Conservation (phyloP, 257 asterid genomes). For the Salvia miltiorrhiza region DNA sequence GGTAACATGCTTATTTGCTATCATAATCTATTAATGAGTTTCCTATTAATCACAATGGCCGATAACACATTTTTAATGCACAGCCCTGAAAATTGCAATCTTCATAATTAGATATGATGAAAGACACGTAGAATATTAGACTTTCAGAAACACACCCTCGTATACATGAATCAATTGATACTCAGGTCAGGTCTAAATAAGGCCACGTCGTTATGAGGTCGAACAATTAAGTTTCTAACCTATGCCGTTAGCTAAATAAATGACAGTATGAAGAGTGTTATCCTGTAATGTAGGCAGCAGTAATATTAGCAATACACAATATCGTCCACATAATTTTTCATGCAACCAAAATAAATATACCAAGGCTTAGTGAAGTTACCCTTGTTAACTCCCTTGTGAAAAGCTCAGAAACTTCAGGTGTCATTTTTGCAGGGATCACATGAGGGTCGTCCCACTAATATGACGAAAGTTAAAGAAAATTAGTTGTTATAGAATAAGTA, state of each 20-base stretch:
- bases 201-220: neutral
- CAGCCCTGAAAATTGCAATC: too few species aligned
- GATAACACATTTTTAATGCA: neutral
- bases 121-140: neutral
- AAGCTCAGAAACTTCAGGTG: conserved; percentile 91
- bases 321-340: neutral
- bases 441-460: conserved; percentile 95
- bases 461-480: conserved; percentile 27
- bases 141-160: neutral
- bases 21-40: too few species aligned
- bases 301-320: neutral
- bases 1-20: neutral
- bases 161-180: neutral
- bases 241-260: neutral
- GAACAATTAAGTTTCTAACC: neutral
- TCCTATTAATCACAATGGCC: neutral
- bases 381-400: conserved; percentile 86
- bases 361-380: conserved; percentile 46
- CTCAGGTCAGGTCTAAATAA: neutral
- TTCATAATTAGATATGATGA: neutral
- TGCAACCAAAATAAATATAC: neutral
- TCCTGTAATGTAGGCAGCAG: neutral
- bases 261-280: neutral
- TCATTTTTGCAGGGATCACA: conserved; percentile 81
- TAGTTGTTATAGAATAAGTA: conserved; percentile 14